Evolutionary conservation across 805 yeast genomes (phyloP).

Genomic region (Wickerhamomyces pijperi): DNA sequence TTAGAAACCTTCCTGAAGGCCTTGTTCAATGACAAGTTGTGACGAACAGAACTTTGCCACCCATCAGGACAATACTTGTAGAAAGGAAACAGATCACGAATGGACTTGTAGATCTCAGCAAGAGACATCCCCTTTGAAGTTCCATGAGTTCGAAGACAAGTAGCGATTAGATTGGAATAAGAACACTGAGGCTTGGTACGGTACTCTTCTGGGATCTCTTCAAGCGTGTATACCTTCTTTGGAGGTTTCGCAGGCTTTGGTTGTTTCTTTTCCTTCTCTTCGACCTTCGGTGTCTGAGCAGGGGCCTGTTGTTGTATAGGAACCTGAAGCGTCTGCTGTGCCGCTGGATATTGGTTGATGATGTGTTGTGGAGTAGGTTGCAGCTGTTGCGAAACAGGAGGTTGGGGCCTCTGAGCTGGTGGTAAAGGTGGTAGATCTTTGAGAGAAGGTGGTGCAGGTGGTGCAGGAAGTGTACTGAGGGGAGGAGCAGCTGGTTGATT

Average conservation of each 20-base stretch:
- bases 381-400: not conserved
- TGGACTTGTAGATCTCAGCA: constrained; percentile 78
- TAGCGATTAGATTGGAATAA: constrained; percentile 70
- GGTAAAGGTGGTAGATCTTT: not conserved
- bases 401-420: no score
- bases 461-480: not conserved
- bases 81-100: constrained; percentile 82
- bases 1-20: constrained; percentile 72
- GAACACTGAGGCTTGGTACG: constrained; percentile 77
- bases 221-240: constrained; percentile 58
- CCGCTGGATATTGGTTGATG: not conserved
- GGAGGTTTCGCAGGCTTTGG: constrained; percentile 40
- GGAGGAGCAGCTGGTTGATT: no score
- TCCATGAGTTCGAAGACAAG: constrained; percentile 59
- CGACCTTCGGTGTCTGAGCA: constrained; percentile 10
- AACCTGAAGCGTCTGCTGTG: not conserved
- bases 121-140: constrained; percentile 67
- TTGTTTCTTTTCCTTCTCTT: constrained; percentile 33
- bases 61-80: constrained; percentile 92
- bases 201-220: constrained; percentile 83
- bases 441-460: not conserved
- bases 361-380: not conserved
- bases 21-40: constrained; percentile 77
- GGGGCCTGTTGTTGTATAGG: not conserved
- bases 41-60: constrained; percentile 93